Percentiles rank a stretch among this genome's conserved stretches.
Conservation (phyloP, 2,329 filamentous ascomycete genomes). For the Amauroascus niger region DNA sequence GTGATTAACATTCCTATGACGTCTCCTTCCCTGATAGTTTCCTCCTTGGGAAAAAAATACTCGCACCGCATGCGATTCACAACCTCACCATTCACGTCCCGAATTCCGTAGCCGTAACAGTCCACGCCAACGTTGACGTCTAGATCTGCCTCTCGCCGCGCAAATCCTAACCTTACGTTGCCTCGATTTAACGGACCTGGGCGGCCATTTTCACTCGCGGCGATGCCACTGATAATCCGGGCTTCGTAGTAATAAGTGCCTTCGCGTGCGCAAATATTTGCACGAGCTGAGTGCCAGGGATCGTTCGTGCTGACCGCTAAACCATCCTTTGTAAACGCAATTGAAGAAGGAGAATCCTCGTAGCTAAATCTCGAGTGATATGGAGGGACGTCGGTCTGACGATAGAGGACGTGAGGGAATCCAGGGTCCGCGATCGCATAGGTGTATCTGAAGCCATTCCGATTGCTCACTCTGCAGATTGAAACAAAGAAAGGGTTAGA, state of each 20-base stretch:
- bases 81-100: slow-evolving; percentile 81
- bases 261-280: slow-evolving; percentile 81
- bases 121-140: slow-evolving; percentile 65
- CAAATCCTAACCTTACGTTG: slow-evolving; percentile 42
- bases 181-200: slow-evolving; percentile 27
- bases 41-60: slow-evolving; percentile 69
- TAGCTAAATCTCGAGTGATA: slow-evolving; percentile 80
- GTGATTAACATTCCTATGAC: slow-evolving; percentile 90
- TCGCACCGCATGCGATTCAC: slow-evolving; percentile 91
- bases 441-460: slow-evolving; percentile 71
- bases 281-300: slow-evolving; percentile 81
- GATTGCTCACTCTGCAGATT: slow-evolving; percentile 48
- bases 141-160: slow-evolving; percentile 38
- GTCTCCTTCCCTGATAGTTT: slow-evolving; percentile 78
- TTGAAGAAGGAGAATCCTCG: slow-evolving; percentile 78
- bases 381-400: slow-evolving; percentile 75
- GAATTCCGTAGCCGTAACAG: slow-evolving; percentile 89
- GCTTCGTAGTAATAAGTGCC: slow-evolving; percentile 93
- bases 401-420: slow-evolving; percentile 84
- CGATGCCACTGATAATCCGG: slow-evolving; percentile 64
- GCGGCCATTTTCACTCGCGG: slow-evolving; percentile 20
- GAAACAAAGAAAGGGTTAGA: background rate
- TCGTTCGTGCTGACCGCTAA: slow-evolving; percentile 79
- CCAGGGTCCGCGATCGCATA: slow-evolving; percentile 82
- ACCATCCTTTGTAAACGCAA: slow-evolving; percentile 69